Base-by-base conservation (phyloP, 1,284 basidiomycete genomes). In the Cryptococcus sp. region DNA sequence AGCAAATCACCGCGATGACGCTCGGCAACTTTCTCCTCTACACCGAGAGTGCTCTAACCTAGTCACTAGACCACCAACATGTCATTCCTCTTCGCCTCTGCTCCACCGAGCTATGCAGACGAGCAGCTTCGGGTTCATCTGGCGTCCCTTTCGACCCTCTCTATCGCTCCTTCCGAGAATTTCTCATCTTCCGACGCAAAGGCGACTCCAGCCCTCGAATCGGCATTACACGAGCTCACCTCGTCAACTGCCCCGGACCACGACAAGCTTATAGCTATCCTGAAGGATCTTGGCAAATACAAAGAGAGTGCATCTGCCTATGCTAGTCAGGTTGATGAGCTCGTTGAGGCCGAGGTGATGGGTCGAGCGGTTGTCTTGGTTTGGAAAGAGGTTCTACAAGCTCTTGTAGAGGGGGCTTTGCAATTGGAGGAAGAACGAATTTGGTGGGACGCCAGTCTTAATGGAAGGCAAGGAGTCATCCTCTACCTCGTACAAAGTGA, bases 401-500 rank as follows among this genome's bases (percentile, higher is more conserved):
- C 54, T 18, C 59, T 73, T 18, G 56, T 76, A 11, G 57, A 70
- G 13, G 56, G 55, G 9, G 69, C 73, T 0, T 42, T 71, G 23
- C 40, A 57, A 36, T 57, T 76, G n/a, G 71, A 72, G 44, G 59
- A 64, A 43, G 73, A 74, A 54, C 53, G 66, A 31, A 47, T 46
- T 14, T 76, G 67, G 65, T 76, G 74, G 74, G 63, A 69, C n/a
- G 16, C 47, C 2, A 48, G 53, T 2, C 49, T 73, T 22, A 57
- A 56, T 40, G 66, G 61, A 44, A 42, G 63, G 5, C 25, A 52
- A 18, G 66, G 69, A 1, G 61, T 71, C 10, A 53, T 60, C 2
- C 46, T 69, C 1, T 76, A 74, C 53, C 60, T 74, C 16, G 50
- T 76, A 9, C 74, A 76, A 52, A 70, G 74, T 74, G 49, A 60